Evolutionary conservation across 1,284 basidiomycete genomes (phyloP).

Genomic region (Hymenochaete sp.): DNA sequence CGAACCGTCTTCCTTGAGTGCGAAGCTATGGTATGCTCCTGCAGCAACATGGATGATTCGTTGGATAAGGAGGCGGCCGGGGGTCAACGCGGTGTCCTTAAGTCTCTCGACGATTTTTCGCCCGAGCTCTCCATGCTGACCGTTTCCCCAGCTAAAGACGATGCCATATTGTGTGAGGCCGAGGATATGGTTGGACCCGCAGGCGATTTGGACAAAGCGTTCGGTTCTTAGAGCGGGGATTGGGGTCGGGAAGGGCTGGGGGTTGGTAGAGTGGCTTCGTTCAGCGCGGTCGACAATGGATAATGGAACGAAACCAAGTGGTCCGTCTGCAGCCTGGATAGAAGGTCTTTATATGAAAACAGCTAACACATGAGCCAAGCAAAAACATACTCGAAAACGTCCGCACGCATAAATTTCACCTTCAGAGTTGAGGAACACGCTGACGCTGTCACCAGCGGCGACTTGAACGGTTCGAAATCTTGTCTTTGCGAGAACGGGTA

Average conservation of each 20-base stretch:
- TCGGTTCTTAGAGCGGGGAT: conserved; percentile 31
- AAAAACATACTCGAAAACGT: conserved; percentile 41
- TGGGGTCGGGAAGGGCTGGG: conserved; percentile 34
- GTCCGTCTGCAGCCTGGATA: conserved; percentile 32
- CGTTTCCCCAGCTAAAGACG: conserved; percentile 52
- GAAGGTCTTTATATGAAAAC: conserved; percentile 36
- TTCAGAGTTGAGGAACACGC: conserved; percentile 37
- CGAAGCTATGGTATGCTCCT: conserved; percentile 50
- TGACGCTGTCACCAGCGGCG: conserved; percentile 43
- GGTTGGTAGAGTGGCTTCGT: conserved; percentile 22
- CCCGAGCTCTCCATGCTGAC: conserved; percentile 46
- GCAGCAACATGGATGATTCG: conserved; percentile 45
- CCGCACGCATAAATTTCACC: conserved; percentile 52
- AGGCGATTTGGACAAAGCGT: conserved; percentile 35
- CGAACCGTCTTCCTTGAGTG: conserved; percentile 40
- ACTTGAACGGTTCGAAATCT: conserved; percentile 43
- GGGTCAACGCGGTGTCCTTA: conserved; percentile 41
- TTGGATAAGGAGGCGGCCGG: conserved; percentile 39
- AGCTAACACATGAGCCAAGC: background rate
- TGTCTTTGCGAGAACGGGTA: conserved; percentile 34
- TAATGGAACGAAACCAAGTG: conserved; percentile 34
- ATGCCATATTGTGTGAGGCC: conserved; percentile 45
- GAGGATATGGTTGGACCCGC: conserved; percentile 50
- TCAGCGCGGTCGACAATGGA: conserved; percentile 22
- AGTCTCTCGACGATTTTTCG: conserved; percentile 42